Evolutionary conservation across 2,329 filamentous ascomycete species (phyloP).

Genomic region (Thielaviopsis ethacetica): DNA sequence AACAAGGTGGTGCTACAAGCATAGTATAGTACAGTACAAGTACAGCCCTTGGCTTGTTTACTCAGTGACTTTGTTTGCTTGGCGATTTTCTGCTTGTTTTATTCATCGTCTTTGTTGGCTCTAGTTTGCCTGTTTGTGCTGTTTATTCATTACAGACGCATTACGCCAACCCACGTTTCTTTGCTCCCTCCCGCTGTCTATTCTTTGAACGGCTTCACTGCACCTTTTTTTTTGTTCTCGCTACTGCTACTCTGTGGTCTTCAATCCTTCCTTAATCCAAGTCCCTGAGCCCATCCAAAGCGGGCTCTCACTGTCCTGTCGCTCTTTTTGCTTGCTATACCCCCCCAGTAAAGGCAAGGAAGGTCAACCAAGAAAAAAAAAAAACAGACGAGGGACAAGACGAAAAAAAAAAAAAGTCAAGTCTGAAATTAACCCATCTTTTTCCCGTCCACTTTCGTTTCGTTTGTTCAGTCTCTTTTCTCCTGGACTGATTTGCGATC

Average conservation of each 20-base stretch:
- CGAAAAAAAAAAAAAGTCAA: too few relatives aligned
- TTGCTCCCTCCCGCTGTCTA: not conserved
- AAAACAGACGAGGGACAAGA: too few relatives aligned
- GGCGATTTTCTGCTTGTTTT: not conserved
- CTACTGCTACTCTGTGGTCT: too few relatives aligned
- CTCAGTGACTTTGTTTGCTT: not conserved
- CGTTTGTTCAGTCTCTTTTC: not conserved
- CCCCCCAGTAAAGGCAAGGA: too few relatives aligned
- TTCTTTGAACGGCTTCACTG: not conserved
- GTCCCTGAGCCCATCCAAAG: too few relatives aligned
- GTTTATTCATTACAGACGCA: not conserved
- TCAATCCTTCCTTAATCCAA: too few relatives aligned
- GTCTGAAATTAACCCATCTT: too few relatives aligned
- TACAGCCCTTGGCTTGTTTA: not conserved
- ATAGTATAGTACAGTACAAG: not conserved
- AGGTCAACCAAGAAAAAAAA: too few relatives aligned
- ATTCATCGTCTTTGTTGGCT: not conserved
- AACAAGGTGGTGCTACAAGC: not conserved
- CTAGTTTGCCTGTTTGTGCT: too few relatives aligned
- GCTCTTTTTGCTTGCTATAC: not conserved
- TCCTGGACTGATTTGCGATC: not conserved
- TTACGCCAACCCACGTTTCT: not conserved
- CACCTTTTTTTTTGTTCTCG: too few relatives aligned
- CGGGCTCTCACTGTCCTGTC: not conserved
- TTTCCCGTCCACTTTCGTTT: not conserved